These are phyloP conservation scores for Jacaranda copaia DNA, from an alignment of 257 asterid species.

Conservation along the genomic window DNA sequence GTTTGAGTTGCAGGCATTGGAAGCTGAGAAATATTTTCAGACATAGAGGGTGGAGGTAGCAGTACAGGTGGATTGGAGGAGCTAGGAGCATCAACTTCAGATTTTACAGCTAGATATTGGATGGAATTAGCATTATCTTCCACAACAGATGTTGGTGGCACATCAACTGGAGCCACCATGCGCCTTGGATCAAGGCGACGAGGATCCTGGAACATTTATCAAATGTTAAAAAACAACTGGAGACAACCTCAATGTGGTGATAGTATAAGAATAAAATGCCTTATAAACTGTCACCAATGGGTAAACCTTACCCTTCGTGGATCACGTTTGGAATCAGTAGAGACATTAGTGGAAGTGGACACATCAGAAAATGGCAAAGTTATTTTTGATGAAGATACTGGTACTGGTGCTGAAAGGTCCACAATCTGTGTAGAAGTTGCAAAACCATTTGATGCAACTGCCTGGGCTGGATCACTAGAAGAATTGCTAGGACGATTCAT, in stretches of 20 bases:
- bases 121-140: conserved; percentile 61
- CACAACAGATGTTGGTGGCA: conserved; percentile 49
- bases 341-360: conserved; percentile 55
- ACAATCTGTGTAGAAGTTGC: conserved; percentile 48
- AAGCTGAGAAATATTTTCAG: conserved; percentile 52
- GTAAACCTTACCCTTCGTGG: conserved; percentile 88
- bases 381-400: conserved; percentile 49
- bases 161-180: conserved; percentile 57
- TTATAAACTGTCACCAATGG: conserved; percentile 28
- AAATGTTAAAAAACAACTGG: conserved; percentile 32
- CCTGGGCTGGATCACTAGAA: conserved; percentile 50
- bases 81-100: conserved; percentile 58
- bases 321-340: conserved; percentile 86
- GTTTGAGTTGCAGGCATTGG: conserved; percentile 54
- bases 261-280: conserved; percentile 30
- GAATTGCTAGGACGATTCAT: conserved; percentile 52
- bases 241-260: conserved; percentile 21
- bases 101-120: conserved; percentile 50
- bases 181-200: conserved; percentile 99
- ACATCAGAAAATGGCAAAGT: conserved; percentile 55
- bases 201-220: conserved; percentile 75
- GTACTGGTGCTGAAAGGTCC: conserved; percentile 57
- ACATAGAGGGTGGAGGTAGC: conserved; percentile 42
- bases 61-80: conserved; percentile 42
- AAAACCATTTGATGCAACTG: conserved; percentile 64